Evolutionary conservation across 441 rosid genomes (phyloP).

Genomic region (Hypseocharis bilobata): DNA sequence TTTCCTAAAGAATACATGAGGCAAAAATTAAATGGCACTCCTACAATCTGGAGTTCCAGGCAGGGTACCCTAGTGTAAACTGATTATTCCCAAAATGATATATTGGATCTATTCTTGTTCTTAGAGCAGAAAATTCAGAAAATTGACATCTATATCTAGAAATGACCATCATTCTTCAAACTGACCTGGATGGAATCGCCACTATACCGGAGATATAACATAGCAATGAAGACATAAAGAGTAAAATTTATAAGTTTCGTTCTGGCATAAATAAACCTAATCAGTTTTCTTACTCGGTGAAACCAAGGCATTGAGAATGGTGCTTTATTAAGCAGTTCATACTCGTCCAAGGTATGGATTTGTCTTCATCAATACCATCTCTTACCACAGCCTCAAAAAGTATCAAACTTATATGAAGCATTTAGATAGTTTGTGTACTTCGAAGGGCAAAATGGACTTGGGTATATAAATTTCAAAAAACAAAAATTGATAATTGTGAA

Average conservation of each 20-base stretch:
- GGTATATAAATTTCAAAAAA: too few relatives aligned
- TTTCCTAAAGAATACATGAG: not conserved
- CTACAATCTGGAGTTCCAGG: too few relatives aligned
- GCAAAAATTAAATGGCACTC: too few relatives aligned
- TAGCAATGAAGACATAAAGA: not conserved
- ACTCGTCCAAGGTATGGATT: too few relatives aligned
- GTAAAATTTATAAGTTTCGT: not conserved
- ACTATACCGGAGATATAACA: not conserved
- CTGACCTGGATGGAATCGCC: not conserved
- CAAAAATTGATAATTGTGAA: not conserved
- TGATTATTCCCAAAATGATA: not conserved
- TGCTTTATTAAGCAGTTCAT: not conserved
- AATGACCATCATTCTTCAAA: constrained; percentile 10
- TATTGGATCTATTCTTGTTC: not conserved
- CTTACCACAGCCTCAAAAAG: not conserved
- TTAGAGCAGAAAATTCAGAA: not conserved
- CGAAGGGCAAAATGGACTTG: too few relatives aligned
- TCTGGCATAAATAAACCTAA: not conserved
- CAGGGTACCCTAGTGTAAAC: too few relatives aligned
- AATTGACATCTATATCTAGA: not conserved
- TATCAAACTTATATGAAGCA: too few relatives aligned
- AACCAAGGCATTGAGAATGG: not conserved
- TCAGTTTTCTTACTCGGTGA: not conserved
- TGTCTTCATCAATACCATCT: not conserved
- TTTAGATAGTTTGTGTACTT: too few relatives aligned